Base-by-base conservation (phyloP, 345 rosid genomes). In the Syzygium grande region DNA sequence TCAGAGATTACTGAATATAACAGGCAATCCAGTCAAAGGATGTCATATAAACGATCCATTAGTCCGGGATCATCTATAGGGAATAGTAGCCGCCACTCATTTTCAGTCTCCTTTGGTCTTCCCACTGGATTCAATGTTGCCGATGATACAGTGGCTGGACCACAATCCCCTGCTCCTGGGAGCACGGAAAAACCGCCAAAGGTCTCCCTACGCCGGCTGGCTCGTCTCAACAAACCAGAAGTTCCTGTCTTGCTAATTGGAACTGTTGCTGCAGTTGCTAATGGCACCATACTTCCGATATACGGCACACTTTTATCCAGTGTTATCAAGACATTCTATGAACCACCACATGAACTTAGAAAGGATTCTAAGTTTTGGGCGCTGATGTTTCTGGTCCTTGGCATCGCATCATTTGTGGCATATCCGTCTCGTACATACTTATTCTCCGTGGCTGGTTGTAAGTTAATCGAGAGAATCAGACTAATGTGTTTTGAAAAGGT, bases 171-270 rank as follows among this genome's bases (percentile, higher is more conserved):
- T 30, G 73, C 55, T 14, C 65, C 51, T 4, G 22, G 55, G 29
- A 23, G 53, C 52, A 58, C 56, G 41, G 95, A 89, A 38, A 88
- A 61, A 51, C 85, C 87, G 51, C 85, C 92, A 85, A 49, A 91
- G 52, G 96, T 94, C 46, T 88, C 99, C 3, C 9, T 95, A 25
- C 84, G 91, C 52, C 95, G 98, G 51, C 92, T 97, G 21, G 96
- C 95, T 14, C 86, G 88, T 73, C 95, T 96, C 56, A 97, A 97
- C 92, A 96, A 93, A 92, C 98, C 99, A 58, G 99, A 96, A 92
- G 89, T 93, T 51, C 97, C 96, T 25, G 92, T 95, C 59, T 93
- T 97, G 84, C 43, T 93, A 63, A 68, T 91, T 3, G 99, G 99
- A 85, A 52, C 95, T 5, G 86, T 95, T 23, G 92, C 95, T 1